Base-by-base conservation (phyloP, 83 land plant species). In the Isoetes engelmannii region DNA sequence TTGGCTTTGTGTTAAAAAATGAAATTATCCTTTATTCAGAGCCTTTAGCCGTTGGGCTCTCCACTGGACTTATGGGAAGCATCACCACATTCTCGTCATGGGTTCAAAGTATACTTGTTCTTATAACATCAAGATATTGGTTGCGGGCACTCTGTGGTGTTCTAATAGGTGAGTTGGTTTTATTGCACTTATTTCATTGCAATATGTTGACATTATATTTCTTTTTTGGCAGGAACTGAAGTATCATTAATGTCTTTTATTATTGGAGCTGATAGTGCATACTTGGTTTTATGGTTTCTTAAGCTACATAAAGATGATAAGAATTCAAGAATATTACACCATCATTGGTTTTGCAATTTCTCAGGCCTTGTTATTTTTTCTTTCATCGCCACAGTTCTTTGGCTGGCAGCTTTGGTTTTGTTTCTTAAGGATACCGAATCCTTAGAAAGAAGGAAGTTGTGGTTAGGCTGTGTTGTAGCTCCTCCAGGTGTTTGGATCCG, bases 41-140 rank as follows among this genome's bases (percentile, higher is more conserved):
- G n/a, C 71, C 55, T 42, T 68, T 94, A 20, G 90, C 87, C 10
- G 78, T 90, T 71, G 96, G 96, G 20, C 51, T 88, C 45, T 82
- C 90, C 6, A 90, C 96, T 6, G 96, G 98, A 5, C 86, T 86
- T 72, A 75, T 94, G 87, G 98, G 98, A 67, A 94, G 98, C 72
- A 88, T 90, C 42, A 90, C 96, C 15, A 94, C 98, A 10, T 94
- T 85, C 65, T 82, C 92, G 56, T 84, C 84, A 6, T 89, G 95
- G 98, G 87, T 77, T 57, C 89, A 87, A 72, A 77, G 81, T 47
- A 83, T 90, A 85, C 75, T 90, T 45, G 75, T 73, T 15, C 75
- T 86, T 48, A 68, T 83, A 45, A 76, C 83, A 0, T 44, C 74
- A 9, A 90, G 92, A 8, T 68, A 77, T 78, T 88, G 96, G 79